phyloP scores from a whole-genome alignment of 2,329 filamentous ascomycete species.

The Cercospora citrullina region DNA sequence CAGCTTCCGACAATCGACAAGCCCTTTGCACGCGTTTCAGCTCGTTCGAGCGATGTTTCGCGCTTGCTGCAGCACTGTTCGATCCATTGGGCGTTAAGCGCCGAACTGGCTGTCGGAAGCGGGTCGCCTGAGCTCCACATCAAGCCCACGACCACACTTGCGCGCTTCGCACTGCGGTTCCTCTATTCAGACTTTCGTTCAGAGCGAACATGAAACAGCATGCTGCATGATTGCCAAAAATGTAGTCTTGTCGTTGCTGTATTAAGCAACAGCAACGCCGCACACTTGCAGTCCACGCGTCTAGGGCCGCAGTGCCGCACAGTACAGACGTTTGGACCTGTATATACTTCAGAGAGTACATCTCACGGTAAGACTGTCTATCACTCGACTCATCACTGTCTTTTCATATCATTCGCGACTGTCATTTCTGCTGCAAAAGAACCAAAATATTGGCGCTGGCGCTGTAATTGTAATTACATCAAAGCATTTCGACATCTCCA shows the following conservation, averaged over 20 bases:
- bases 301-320: background rate
- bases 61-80: background rate
- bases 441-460: conserved; percentile 3
- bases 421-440: background rate
- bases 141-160: background rate
- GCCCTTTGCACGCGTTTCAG: background rate
- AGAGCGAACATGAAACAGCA: conserved; percentile 10
- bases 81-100: conserved; percentile 9
- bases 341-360: background rate
- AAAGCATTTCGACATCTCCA: background rate
- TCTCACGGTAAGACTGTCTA: background rate
- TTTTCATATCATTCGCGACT: background rate
- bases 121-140: background rate
- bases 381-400: background rate
- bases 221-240: background rate
- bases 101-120: background rate
- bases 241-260: conserved; percentile 6
- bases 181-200: background rate
- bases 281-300: conserved; percentile 7
- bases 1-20: background rate
- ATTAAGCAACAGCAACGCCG: conserved; percentile 15
- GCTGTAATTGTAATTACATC: conserved; percentile 2
- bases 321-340: background rate
- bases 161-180: conserved; percentile 6
- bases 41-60: background rate